Conservation (phyloP, 345 rosid species). For the Linum usitatissimum region DNA sequence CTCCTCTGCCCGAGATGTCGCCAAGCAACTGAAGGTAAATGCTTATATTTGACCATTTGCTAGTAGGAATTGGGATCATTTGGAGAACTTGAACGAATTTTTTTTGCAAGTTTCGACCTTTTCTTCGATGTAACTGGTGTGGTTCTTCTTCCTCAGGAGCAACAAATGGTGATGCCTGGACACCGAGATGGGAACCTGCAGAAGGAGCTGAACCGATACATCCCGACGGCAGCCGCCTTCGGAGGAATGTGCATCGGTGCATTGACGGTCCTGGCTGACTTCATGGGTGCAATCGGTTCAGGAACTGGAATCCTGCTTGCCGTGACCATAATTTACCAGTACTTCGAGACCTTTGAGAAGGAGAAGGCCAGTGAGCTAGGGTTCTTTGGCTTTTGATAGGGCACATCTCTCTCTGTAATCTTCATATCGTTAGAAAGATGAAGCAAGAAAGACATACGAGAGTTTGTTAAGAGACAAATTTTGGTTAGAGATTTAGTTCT, state of each 20-base stretch:
- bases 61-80: too few species aligned
- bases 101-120: too few species aligned
- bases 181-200: constrained; percentile 83
- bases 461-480: too few species aligned
- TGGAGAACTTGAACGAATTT: too few species aligned
- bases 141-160: constrained; percentile 35
- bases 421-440: too few species aligned
- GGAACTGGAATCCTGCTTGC: constrained; percentile 83
- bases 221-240: constrained; percentile 88
- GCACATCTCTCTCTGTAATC: too few species aligned
- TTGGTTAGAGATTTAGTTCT: too few species aligned
- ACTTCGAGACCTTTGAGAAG: constrained; percentile 87
- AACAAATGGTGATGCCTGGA: constrained; percentile 97
- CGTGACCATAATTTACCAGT: constrained; percentile 75
- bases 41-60: not conserved
- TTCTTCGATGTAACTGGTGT: too few species aligned
- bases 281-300: constrained; percentile 87
- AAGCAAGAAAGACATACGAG: too few species aligned
- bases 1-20: constrained; percentile 74
- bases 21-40: constrained; percentile 76
- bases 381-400: constrained; percentile 57
- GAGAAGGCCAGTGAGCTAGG: constrained; percentile 85
- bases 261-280: constrained; percentile 69
- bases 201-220: constrained; percentile 73
- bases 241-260: constrained; percentile 87